Percentiles rank a stretch among this genome's conserved stretches.
These are phyloP conservation scores for Suillus lakei DNA, from an alignment of 768 basidiomycete genomes.

Conservation along the genomic window DNA sequence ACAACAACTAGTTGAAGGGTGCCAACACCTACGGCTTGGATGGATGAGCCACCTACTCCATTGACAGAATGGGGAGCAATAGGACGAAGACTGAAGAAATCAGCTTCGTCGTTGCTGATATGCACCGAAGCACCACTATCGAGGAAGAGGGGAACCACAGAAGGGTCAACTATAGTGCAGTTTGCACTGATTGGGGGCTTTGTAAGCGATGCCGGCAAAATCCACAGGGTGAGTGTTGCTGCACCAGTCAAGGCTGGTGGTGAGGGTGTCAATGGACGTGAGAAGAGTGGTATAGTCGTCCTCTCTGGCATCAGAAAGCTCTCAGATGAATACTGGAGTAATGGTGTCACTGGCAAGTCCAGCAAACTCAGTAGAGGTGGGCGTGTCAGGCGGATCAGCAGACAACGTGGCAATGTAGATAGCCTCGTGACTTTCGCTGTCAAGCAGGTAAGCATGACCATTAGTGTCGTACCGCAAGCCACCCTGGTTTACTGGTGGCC, in stretches of 20 bases:
- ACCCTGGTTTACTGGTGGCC: neutral
- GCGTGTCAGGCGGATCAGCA: neutral
- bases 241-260: no score
- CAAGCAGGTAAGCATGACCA: neutral
- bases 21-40: slow-evolving; percentile 32
- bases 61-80: slow-evolving; percentile 28
- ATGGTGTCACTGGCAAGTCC: neutral
- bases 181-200: neutral
- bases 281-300: neutral
- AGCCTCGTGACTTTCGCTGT: neutral
- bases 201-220: neutral
- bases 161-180: neutral
- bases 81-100: slow-evolving; percentile 30
- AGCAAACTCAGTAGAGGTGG: neutral
- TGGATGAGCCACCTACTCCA: slow-evolving; percentile 32
- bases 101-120: slow-evolving; percentile 25
- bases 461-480: neutral
- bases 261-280: neutral
- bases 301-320: neutral
- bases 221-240: neutral
- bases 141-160: slow-evolving; percentile 25
- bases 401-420: neutral
- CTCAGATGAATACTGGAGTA: neutral
- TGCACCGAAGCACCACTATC: slow-evolving; percentile 33
- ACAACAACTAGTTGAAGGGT: slow-evolving; percentile 25